These are phyloP conservation scores for Suillus paluster DNA, from an alignment of 768 basidiomycete genomes.

Conservation along the genomic window DNA sequence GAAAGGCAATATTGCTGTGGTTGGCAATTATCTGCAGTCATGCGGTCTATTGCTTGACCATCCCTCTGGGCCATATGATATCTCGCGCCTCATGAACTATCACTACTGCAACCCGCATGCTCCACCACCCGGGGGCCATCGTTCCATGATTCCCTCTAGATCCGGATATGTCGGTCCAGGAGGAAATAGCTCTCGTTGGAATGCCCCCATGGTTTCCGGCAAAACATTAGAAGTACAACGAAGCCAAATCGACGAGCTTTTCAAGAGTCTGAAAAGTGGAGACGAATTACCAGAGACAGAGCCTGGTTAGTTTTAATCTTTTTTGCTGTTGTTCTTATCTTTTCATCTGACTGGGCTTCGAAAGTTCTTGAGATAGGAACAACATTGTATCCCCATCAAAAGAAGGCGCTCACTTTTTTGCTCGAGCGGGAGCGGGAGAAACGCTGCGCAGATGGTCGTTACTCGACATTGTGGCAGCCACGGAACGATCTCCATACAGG, in stretches of 20 bases:
- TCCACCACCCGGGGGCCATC: conserved; percentile 72
- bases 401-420: conserved; percentile 95
- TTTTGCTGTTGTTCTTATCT: conserved; percentile 17
- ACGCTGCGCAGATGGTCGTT: conserved; percentile 57
- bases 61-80: conserved; percentile 71
- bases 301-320: conserved; percentile 61
- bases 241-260: conserved; percentile 92
- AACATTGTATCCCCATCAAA: conserved; percentile 94
- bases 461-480: conserved; percentile 74
- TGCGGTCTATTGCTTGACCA: conserved; percentile 78
- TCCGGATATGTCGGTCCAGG: conserved; percentile 46
- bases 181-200: conserved; percentile 52
- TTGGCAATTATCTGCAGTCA: conserved; percentile 75
- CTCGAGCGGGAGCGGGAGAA: conserved; percentile 84
- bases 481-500: conserved; percentile 52
- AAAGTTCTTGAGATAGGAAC: conserved; percentile 79
- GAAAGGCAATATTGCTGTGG: conserved; percentile 87
- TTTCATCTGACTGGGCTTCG: conserved; percentile 19
- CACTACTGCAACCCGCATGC: conserved; percentile 91
- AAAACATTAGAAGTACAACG: conserved; percentile 92
- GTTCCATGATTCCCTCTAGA: conserved; percentile 45
- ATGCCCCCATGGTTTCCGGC: conserved; percentile 55
- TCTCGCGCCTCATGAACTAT: conserved; percentile 58
- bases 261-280: conserved; percentile 85
- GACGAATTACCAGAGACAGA: conserved; percentile 88